These are phyloP conservation scores for Aquanectria penicillioides DNA, from an alignment of 2,329 filamentous ascomycete genomes.

Conservation along the genomic window DNA sequence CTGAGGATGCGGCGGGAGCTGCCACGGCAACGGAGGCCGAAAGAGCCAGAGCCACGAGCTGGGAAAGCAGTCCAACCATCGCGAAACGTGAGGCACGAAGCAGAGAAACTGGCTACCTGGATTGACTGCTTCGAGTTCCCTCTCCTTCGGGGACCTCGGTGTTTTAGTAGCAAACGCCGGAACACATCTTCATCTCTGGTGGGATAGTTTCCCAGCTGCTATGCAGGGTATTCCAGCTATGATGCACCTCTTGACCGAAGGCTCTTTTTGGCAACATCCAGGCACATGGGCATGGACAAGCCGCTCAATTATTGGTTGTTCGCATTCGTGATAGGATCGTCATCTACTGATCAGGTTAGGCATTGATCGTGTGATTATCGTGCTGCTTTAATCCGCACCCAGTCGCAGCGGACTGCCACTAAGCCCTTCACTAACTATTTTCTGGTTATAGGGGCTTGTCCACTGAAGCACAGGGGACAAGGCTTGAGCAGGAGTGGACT, in stretches of 20 bases:
- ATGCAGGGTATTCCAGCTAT: too few species aligned
- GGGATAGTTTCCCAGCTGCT: not conserved
- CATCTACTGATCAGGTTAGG: too few species aligned
- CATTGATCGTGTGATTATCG: too few species aligned
- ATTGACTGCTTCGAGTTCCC: not conserved
- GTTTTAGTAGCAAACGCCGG: not conserved
- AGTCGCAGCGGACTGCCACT: too few species aligned
- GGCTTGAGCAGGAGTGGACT: too few species aligned
- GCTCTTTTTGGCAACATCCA: slow-evolving; percentile 6
- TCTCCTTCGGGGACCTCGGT: not conserved
- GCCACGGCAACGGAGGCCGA: not conserved
- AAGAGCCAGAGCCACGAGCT: not conserved
- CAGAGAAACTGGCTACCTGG: not conserved
- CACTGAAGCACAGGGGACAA: too few species aligned
- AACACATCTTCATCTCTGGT: not conserved
- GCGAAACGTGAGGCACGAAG: not conserved
- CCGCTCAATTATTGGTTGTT: not conserved
- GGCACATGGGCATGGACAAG: not conserved
- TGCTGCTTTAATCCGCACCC: too few species aligned
- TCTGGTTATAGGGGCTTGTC: too few species aligned
- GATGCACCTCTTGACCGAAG: slow-evolving; percentile 4
- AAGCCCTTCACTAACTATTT: too few species aligned
- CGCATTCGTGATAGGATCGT: too few species aligned
- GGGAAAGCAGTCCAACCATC: not conserved
- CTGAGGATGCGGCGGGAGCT: slow-evolving; percentile 2